Evolutionary conservation across 345 rosid species (phyloP).

Genomic region (Eucalyptus polyanthemos): DNA sequence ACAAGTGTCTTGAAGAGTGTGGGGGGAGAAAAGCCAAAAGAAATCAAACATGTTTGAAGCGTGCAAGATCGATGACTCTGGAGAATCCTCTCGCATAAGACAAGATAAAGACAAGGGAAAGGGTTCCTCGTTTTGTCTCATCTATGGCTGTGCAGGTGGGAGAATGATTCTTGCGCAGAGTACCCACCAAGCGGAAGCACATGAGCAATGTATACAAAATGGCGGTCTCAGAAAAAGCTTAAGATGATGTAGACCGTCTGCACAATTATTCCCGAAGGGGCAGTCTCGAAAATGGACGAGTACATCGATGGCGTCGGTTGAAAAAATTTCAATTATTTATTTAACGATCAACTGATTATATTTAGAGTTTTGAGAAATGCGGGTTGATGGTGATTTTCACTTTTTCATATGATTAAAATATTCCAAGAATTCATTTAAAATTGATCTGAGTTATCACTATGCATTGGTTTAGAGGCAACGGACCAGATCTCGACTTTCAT

Average conservation of each 20-base stretch:
- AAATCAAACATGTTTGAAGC: background rate
- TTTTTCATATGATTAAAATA: accelerated
- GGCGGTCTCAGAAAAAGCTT: background rate
- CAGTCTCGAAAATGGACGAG: background rate
- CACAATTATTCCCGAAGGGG: background rate
- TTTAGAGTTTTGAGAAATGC: background rate
- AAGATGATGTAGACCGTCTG: background rate
- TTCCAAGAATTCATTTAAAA: background rate
- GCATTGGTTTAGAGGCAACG: background rate
- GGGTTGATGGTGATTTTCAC: background rate
- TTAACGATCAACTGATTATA: accelerated
- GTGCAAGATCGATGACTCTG: background rate
- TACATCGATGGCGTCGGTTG: background rate
- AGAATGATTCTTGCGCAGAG: background rate
- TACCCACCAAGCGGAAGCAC: background rate
- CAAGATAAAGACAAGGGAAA: background rate
- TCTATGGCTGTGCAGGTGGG: background rate
- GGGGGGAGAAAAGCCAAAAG: background rate
- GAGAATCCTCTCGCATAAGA: background rate
- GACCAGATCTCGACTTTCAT: background rate
- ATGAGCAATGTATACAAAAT: background rate
- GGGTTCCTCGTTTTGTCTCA: background rate
- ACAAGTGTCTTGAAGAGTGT: background rate
- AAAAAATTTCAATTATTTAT: background rate
- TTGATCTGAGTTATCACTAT: background rate